Conservation (phyloP, 1,284 basidiomycete species). For the Cerrena zonata region DNA sequence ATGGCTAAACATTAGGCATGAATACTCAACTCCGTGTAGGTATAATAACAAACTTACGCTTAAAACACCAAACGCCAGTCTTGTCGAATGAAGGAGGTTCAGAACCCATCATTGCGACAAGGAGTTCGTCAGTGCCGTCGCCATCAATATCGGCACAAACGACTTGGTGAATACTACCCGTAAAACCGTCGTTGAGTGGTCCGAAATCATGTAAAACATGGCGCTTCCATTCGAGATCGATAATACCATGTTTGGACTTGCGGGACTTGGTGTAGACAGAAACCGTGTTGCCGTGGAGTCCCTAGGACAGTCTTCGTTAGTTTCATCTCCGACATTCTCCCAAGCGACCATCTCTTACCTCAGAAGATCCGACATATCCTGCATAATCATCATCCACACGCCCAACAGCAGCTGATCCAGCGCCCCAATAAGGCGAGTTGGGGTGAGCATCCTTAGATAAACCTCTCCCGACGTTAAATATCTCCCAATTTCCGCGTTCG, state of each 20-base stretch:
- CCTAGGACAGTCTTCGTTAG: too few species aligned
- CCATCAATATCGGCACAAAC: conserved; percentile 15
- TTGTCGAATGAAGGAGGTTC: conserved; percentile 4
- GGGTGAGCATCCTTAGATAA: conserved; percentile 7
- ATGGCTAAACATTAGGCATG: conserved; percentile 17
- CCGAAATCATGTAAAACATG: conserved; percentile 25
- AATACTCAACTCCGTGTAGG: conserved; percentile 14
- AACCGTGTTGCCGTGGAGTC: conserved; percentile 28
- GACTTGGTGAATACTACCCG: conserved; percentile 26
- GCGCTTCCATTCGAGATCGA: conserved; percentile 22
- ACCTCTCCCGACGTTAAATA: conserved; percentile 21
- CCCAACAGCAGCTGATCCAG: conserved; percentile 22
- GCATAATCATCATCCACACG: conserved; percentile 22
- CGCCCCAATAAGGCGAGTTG: conserved; percentile 22
- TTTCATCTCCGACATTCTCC: too few species aligned
- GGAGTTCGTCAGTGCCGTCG: conserved; percentile 16
- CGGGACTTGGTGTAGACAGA: conserved; percentile 23
- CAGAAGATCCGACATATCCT: conserved; percentile 26
- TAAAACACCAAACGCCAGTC: conserved; percentile 13
- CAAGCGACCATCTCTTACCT: too few species aligned
- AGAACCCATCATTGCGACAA: conserved; percentile 25
- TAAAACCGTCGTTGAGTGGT: conserved; percentile 18
- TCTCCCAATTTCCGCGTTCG: conserved; percentile 13
- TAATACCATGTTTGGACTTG: conserved; percentile 16
- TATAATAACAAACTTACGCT: conserved; percentile 12